Percentiles rank a stretch among this genome's conserved stretches.
These are phyloP conservation scores for Saxispiralis lemnorum DNA, from an alignment of 495 filamentous ascomycete genomes.

Conservation along the genomic window DNA sequence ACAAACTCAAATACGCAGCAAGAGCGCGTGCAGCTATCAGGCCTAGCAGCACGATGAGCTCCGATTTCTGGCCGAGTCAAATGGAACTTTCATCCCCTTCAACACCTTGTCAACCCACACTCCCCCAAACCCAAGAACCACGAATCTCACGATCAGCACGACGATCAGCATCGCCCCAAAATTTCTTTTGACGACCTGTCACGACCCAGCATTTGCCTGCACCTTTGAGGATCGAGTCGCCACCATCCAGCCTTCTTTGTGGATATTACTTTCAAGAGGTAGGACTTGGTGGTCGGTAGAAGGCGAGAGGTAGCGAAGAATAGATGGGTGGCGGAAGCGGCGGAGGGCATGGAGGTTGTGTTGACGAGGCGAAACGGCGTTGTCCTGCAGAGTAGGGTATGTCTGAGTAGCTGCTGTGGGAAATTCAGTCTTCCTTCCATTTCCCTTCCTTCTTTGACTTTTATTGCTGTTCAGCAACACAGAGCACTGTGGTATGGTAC, in stretches of 20 bases:
- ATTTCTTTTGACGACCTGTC: constrained; percentile 9
- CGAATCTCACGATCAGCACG: constrained; percentile 2
- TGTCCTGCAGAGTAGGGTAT: no score
- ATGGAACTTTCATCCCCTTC: no score
- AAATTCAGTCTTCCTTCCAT: no score
- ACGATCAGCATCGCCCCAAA: background rate
- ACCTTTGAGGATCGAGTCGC: constrained; percentile 8
- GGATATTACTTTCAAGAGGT: constrained; percentile 5
- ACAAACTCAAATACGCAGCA: background rate
- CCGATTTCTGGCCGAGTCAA: no score
- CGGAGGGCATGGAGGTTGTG: constrained; percentile 1
- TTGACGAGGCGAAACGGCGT: background rate
- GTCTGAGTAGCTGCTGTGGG: no score
- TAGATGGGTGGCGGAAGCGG: constrained; percentile 1
- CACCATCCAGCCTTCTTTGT: constrained; percentile 9
- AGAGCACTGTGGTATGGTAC: no score
- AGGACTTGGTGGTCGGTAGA: background rate
- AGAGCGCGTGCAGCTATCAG: background rate
- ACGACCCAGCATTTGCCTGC: constrained; percentile 16
- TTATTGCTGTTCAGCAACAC: no score
- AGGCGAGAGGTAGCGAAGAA: background rate
- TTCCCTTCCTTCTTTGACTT: no score
- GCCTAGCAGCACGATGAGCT: no score
- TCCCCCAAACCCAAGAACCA: background rate
- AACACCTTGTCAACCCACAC: no score